Evolutionary conservation across 306 rosid species (phyloP).

Genomic region (Vigna angularis): DNA sequence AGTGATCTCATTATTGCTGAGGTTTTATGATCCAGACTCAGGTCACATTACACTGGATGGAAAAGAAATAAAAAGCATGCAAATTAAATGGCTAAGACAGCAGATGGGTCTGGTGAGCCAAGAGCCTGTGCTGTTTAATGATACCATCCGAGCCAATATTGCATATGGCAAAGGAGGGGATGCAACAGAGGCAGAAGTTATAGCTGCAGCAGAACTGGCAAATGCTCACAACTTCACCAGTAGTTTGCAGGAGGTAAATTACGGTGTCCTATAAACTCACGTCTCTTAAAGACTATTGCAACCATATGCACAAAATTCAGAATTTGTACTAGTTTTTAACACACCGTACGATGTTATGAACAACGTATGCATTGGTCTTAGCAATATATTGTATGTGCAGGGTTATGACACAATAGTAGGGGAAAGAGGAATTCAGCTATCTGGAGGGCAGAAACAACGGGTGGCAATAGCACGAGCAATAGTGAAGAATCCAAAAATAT

Average conservation of each 20-base stretch:
- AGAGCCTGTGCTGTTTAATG: slow-evolving; percentile 69
- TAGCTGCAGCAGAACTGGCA: slow-evolving; percentile 66
- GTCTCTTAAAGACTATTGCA: slow-evolving; percentile 2
- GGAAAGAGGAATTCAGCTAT: slow-evolving; percentile 4
- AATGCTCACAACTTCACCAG: slow-evolving; percentile 76
- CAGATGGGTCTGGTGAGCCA: slow-evolving; percentile 80
- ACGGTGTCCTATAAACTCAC: not conserved
- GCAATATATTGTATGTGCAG: not conserved
- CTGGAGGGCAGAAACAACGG: not conserved
- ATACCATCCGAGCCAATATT: slow-evolving; percentile 63
- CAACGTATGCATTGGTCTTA: not conserved
- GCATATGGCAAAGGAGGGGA: slow-evolving; percentile 71
- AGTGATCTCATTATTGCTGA: slow-evolving; percentile 59
- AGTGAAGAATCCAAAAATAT: slow-evolving; percentile 4
- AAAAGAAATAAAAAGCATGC: slow-evolving; percentile 53
- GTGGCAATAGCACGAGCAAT: slow-evolving; percentile 12
- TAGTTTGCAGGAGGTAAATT: slow-evolving; percentile 65
- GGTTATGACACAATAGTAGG: slow-evolving; percentile 6
- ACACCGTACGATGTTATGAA: not conserved
- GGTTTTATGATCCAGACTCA: slow-evolving; percentile 73
- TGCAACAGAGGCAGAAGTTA: slow-evolving; percentile 67
- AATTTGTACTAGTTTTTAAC: not conserved
- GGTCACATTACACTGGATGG: slow-evolving; percentile 72
- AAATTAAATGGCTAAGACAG: slow-evolving; percentile 69
- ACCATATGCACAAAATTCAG: no score